These are phyloP conservation scores for Mrakia gelida DNA, from an alignment of 768 basidiomycete genomes.

Conservation along the genomic window DNA sequence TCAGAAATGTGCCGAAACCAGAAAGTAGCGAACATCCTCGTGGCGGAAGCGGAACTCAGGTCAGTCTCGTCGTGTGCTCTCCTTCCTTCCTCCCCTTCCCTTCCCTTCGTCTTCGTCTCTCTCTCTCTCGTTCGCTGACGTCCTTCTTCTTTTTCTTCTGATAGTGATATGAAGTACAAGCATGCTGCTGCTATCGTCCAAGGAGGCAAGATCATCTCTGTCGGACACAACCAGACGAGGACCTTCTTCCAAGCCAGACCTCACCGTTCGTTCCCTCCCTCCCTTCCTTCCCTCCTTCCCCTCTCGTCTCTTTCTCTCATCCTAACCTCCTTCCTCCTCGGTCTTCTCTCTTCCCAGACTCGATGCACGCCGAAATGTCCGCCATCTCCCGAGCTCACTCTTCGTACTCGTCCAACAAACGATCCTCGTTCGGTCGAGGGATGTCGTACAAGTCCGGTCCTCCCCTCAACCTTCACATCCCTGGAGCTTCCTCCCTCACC, in stretches of 20 bases:
- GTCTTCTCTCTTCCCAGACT: not conserved
- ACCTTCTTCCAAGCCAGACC: not conserved
- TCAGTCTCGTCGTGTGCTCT: not conserved
- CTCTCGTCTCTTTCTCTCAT: not conserved
- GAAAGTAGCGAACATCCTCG: not conserved
- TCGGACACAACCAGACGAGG: constrained; percentile 17
- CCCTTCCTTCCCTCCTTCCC: not conserved
- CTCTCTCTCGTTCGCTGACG: not conserved
- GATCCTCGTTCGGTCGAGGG: not conserved
- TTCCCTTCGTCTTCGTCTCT: too few relatives aligned
- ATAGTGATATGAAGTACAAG: not conserved
- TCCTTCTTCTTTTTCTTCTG: not conserved
- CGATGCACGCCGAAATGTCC: constrained; percentile 26
- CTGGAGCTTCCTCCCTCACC: not conserved
- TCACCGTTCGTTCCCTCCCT: constrained; percentile 1
- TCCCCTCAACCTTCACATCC: not conserved
- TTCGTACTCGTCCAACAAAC: not conserved
- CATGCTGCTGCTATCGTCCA: constrained; percentile 22
- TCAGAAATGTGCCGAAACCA: constrained; percentile 4
- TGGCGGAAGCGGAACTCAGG: constrained; percentile 9
- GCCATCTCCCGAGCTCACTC: not conserved
- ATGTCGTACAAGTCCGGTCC: not conserved
- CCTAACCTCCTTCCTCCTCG: not conserved
- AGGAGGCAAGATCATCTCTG: constrained; percentile 16
- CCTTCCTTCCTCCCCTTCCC: not conserved